Conservation (phyloP, 2,329 filamentous ascomycete genomes). For the Aspergillus aculeatinus region DNA sequence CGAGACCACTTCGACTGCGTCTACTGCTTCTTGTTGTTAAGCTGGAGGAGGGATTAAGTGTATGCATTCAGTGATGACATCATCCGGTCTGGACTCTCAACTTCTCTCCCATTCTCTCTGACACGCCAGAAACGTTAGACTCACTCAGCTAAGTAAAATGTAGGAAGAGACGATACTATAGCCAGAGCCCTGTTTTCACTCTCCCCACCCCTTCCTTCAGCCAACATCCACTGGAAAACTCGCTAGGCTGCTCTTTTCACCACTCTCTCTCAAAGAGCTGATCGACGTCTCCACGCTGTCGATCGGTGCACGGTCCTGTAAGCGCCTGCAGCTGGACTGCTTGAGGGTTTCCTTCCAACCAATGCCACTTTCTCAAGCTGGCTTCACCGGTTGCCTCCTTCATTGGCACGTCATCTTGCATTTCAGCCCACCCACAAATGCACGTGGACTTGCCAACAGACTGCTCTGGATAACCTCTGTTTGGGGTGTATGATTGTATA, state of each 20-base stretch:
- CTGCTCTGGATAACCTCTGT: neutral
- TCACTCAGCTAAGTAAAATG: too few relatives aligned
- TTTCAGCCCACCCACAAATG: neutral
- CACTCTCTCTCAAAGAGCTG: neutral
- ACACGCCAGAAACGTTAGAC: neutral
- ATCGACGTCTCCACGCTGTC: conserved; percentile 7
- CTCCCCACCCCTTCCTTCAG: neutral
- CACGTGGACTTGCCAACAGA: neutral
- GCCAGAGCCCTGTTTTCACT: neutral
- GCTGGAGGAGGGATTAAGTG: too few relatives aligned
- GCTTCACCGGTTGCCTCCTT: neutral
- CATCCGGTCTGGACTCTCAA: neutral
- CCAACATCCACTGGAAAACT: neutral
- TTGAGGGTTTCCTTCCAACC: neutral
- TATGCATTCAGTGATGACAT: neutral
- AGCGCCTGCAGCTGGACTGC: neutral
- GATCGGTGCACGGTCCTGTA: conserved; percentile 18
- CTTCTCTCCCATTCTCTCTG: neutral
- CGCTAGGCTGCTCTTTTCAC: neutral
- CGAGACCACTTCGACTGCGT: neutral
- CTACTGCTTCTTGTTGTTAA: neutral
- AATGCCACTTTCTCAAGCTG: neutral
- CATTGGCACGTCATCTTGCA: neutral
- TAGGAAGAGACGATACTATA: neutral
- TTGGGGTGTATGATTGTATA: neutral